Evolutionary conservation across 768 basidiomycete genomes (phyloP).

Genomic region (Boletellus ananiceps): DNA sequence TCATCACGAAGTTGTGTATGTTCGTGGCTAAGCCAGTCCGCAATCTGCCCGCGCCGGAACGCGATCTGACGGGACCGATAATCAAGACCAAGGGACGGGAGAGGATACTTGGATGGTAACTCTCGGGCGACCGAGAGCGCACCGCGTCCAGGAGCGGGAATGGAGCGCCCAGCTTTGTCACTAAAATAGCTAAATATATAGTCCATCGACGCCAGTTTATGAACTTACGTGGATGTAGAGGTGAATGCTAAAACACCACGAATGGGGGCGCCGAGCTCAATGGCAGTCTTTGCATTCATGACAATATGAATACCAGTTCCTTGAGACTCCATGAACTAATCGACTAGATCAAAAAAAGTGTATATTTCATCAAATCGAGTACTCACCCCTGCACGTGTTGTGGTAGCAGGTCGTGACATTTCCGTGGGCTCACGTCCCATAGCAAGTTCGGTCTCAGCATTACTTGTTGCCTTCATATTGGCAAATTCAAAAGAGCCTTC

Average conservation of each 20-base stretch:
- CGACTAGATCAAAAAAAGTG: slow-evolving; percentile 2
- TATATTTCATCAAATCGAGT: neutral
- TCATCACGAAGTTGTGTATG: slow-evolving; percentile 81
- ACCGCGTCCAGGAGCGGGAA: slow-evolving; percentile 95
- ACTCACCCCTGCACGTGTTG: slow-evolving; percentile 88
- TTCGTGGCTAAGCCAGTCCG: slow-evolving; percentile 91
- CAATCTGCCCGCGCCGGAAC: slow-evolving; percentile 94
- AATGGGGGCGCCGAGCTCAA: slow-evolving; percentile 91
- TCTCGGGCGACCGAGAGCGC: slow-evolving; percentile 87
- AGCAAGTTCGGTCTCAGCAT: slow-evolving; percentile 94
- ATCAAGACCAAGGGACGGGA: slow-evolving; percentile 74
- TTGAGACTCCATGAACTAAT: slow-evolving; percentile 93
- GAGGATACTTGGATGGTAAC: slow-evolving; percentile 70
- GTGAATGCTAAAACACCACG: slow-evolving; percentile 94
- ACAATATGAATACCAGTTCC: slow-evolving; percentile 96
- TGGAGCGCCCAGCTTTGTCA: slow-evolving; percentile 97
- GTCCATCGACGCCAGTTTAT: neutral
- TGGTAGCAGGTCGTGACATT: slow-evolving; percentile 96
- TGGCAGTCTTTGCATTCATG: slow-evolving; percentile 94
- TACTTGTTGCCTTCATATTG: slow-evolving; percentile 99
- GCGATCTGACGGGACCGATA: slow-evolving; percentile 92
- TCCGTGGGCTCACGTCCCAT: slow-evolving; percentile 99
- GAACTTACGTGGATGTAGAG: slow-evolving; percentile 85
- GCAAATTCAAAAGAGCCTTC: slow-evolving; percentile 99
- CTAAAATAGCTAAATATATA: slow-evolving; percentile 35